Base-by-base conservation (phyloP, 2,329 filamentous ascomycete genomes). In the Metarhizium guizhouense region DNA sequence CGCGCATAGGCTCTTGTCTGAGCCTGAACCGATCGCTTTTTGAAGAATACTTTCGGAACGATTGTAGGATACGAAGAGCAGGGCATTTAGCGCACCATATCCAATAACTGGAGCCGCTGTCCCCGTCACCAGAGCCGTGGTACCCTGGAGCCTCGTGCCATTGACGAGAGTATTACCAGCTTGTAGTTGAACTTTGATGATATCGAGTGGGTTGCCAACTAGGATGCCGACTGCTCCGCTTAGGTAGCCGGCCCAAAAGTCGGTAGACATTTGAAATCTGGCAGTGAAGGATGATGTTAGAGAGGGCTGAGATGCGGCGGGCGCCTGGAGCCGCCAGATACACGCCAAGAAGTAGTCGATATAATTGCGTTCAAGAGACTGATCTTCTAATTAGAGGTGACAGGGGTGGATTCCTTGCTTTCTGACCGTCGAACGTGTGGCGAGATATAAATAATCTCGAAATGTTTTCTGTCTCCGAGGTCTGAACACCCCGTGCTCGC, bases 171-270 rank as follows among this genome's bases (percentile, higher is more conserved):
- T 14, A 14, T 43, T 13, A 5, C 54, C 56, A 16, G 88, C 86
- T 77, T 97, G 93, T 2, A 95, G 75, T 45, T 86, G 87, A 54
- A 74, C 65, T 62, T 79, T 77, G 64, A 75, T 70, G 20, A 91
- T 72, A 67, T 92, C 87, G 4, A 96, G 77, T 3, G 91, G 90
- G 64, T 96, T 96, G 59, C 93, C 91, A 58, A 96, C 87, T 51
- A 95, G 74, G 64, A 96, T 96, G 49, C 90, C 89, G 51, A 86
- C 78, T 56, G 88, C 90, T 54, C 93, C 93, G 67, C 88, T 93
- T 58, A 94, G 74, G 71, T 96, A 96, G 65, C 92, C 91, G 56
- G 92, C 89, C 88, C 89, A 95, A 71, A 96, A 96, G 68, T 96
- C 92, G 62, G 90, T 83, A 52, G 88, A 89, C 88, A 94, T 93